Evolutionary conservation across 202 grass and related monocot genomes (phyloP), one percentile per base, ranked within the genome.

Genomic region (Carex arenaria): DNA sequence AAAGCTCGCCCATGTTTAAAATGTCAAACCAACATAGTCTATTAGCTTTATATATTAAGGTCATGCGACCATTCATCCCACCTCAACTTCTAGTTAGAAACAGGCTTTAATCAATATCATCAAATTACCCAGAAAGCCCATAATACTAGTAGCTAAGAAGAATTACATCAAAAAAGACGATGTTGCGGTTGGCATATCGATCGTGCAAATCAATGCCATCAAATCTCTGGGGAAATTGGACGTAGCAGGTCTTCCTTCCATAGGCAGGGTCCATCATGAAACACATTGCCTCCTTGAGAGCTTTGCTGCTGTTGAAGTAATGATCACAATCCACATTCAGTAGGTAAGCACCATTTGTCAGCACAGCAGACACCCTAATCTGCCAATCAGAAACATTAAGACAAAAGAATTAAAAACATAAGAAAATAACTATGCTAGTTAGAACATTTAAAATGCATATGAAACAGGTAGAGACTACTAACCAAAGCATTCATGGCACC

Each of bases 281-380:
- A 84, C 96, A 99, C 96, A 99, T 99, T 73, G 96, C 96, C 79
- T 99, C 96, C 86, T 92, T 90, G 67, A 99, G 91, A 89, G 96
- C 96, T 87, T 99, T 99, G 93, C 96, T 99, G 85, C 90, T 99
- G 42, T 99, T 99, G 87, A 99, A 96, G 82, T 99, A 99, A 52
- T 99, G 96, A 82, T 99, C 96, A 94, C 96, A 99, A 87, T 99
- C 96, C 89, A 99, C 93, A 92, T 99, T 99, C 66, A 99, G 91
- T 82, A 99, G 93, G 81, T 96, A 99, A 51, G 96, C 93, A 85
- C 93, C 96, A 85, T 99, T 99, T 74, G 96, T 99, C 60, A 99
- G 80, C 36, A 99, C 96, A 82, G 96, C 96, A 67, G 96, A 99
- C 56, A 99, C 96, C 10, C 96, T 91, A 89, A 99, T 96, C 96